These are phyloP conservation scores for Aphanomyces euteiches DNA, from an alignment of 352 stramenopile species.

Conservation along the genomic window DNA sequence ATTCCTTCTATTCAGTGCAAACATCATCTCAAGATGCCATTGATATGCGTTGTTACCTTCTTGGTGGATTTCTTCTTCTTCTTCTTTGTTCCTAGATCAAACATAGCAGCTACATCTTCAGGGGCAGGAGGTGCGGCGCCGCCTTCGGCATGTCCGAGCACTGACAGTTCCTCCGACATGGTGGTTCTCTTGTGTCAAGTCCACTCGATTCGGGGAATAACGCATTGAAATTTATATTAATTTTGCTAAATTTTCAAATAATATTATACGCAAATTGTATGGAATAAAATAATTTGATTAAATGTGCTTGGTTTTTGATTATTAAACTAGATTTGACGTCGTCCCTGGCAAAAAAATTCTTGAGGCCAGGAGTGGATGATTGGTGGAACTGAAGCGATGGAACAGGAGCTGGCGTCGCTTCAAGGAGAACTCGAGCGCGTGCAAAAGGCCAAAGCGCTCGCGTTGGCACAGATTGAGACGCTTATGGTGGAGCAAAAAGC, in stretches of 20 bases:
- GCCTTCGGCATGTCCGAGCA: constrained; percentile 37
- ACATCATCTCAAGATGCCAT: background rate
- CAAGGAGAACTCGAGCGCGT: constrained; percentile 4
- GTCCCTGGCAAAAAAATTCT: constrained; percentile 29
- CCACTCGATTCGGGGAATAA: constrained; percentile 12
- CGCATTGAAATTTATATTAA: background rate
- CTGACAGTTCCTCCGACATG: constrained; percentile 24
- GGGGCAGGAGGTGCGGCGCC: constrained; percentile 52
- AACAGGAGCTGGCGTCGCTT: constrained; percentile 6
- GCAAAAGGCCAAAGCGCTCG: constrained; percentile 17
- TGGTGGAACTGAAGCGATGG: constrained; percentile 4
- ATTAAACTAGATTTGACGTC: background rate
- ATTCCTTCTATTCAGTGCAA: constrained; percentile 25
- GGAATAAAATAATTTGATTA: background rate
- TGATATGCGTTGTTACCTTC: constrained; percentile 38
- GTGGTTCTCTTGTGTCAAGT: constrained; percentile 16
- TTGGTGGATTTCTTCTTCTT: constrained; percentile 87
- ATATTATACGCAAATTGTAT: background rate
- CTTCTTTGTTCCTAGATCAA: constrained; percentile 90
- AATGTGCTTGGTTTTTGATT: background rate
- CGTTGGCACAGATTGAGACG: constrained; percentile 23
- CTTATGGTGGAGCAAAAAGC: constrained; percentile 22
- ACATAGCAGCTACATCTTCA: constrained; percentile 84
- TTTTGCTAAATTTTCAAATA: background rate
- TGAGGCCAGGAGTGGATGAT: constrained; percentile 5